Percentiles rank a stretch among this genome's conserved stretches.
phyloP scores from a whole-genome alignment of 1,284 basidiomycete genomes.

The Mycosarcoma maydis region DNA sequence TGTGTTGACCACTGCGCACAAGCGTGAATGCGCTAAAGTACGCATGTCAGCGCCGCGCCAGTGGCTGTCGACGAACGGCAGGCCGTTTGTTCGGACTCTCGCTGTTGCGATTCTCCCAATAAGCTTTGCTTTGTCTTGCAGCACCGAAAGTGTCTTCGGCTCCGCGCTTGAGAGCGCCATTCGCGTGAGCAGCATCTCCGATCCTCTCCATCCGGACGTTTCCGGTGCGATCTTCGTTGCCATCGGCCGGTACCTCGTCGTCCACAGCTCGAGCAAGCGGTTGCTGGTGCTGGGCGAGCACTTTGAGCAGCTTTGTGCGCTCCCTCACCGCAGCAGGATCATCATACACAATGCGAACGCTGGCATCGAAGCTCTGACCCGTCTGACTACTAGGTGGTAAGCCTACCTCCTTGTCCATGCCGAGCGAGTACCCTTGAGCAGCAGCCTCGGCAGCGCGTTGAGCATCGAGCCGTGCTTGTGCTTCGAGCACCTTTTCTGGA shows the following conservation, averaged over 20 bases:
- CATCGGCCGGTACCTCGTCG: neutral
- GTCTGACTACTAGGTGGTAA: slow-evolving; percentile 10
- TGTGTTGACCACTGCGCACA: too few species aligned
- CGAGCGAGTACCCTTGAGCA: slow-evolving; percentile 40
- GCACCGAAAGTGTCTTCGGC: slow-evolving; percentile 29
- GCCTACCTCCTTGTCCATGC: slow-evolving; percentile 32
- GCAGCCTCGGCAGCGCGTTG: slow-evolving; percentile 44
- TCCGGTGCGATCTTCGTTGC: neutral
- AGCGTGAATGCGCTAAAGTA: too few species aligned
- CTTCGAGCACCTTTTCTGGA: slow-evolving; percentile 43
- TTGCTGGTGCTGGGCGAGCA: slow-evolving; percentile 30
- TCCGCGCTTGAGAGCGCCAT: slow-evolving; percentile 8
- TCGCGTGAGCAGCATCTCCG: too few species aligned
- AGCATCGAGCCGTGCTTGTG: slow-evolving; percentile 38
- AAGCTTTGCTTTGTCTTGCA: slow-evolving; percentile 10
- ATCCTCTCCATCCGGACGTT: neutral
- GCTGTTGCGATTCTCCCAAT: slow-evolving; percentile 31
- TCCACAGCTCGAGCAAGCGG: neutral
- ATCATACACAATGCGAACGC: slow-evolving; percentile 50
- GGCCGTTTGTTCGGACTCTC: slow-evolving; percentile 45
- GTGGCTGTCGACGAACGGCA: slow-evolving; percentile 38
- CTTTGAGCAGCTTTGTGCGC: slow-evolving; percentile 36
- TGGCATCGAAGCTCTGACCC: slow-evolving; percentile 20
- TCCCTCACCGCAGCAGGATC: slow-evolving; percentile 49
- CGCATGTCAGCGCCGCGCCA: slow-evolving; percentile 17